Evolutionary conservation across 352 stramenopile species (phyloP), one percentile per base, ranked within the genome.

Genomic region (Albugo candida): DNA sequence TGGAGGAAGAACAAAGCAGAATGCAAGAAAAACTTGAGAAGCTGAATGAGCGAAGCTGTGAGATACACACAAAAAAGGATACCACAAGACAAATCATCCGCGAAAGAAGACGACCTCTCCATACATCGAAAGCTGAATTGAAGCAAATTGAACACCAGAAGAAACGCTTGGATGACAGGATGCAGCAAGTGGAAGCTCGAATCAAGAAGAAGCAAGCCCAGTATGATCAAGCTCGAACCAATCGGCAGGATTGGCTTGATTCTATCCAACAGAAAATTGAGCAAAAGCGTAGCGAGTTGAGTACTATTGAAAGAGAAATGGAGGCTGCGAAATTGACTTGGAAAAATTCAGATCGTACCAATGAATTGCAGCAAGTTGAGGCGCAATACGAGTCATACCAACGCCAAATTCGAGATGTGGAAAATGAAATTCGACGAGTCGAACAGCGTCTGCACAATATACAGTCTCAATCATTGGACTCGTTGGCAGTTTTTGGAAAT

Each of bases 401-500:
- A 13, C 65, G 55, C 35, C 61, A 81, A 44, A 49, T 81, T 13
- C 70, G 69, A 13, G 72, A 88, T 12, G 55, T 65, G 6, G 68
- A 82, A 19, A 55, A 24, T 16, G 72, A 88, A 21, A 52, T 74
- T 2, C 46, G 50, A 13, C 73, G 67, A 2, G 42, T 63, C 1
- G 57, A 81, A 16, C 46, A 56, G 21, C 70, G 72, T 10, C 65
- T 84, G n/a, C 62, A 54, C 19, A 49, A 51, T 16, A 39, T 88
- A 4, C 56, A 54, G 40, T 53, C 52, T 5, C 76, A 86, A 50
- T 81, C 70, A 40, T 63, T 60, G 4, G 61, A 84, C 38, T 70
- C 61, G 48, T 49, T 86, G 10, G 62, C 67, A 0, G 70, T 81
- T 2, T 91, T 74, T 41, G 77, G 77, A 35, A 74, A 61, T 55